Evolutionary conservation across 2,329 filamentous ascomycete genomes (phyloP).

Genomic region (Xylariaceae sp.): DNA sequence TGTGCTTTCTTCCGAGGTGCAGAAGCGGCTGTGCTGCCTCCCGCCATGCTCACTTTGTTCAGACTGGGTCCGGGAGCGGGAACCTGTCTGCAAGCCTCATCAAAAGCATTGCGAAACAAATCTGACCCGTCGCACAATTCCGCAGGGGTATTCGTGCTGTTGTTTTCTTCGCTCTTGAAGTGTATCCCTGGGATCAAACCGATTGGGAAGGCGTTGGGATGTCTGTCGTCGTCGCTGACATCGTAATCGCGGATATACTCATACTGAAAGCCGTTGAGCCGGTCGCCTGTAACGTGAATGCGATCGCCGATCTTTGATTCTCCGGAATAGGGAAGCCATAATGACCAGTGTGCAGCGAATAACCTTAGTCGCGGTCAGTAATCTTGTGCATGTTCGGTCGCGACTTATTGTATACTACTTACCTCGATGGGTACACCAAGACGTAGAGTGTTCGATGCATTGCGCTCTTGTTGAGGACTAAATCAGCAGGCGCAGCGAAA

Average conservation of each 20-base stretch:
- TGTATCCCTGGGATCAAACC: slow-evolving; percentile 8
- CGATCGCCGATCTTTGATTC: slow-evolving; percentile 13
- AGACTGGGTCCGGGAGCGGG: slow-evolving; percentile 20
- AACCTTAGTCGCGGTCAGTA: neutral
- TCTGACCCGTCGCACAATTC: neutral
- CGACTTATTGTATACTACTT: too few species aligned
- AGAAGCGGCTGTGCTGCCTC: neutral
- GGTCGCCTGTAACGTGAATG: slow-evolving; percentile 21
- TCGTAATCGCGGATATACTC: slow-evolving; percentile 19
- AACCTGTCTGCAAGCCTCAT: slow-evolving; percentile 17
- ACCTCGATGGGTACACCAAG: slow-evolving; percentile 20
- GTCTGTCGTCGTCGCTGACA: slow-evolving; percentile 17
- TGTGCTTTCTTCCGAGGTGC: slow-evolving; percentile 8
- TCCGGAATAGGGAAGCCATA: slow-evolving; percentile 15
- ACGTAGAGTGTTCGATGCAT: slow-evolving; percentile 19
- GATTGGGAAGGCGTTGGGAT: slow-evolving; percentile 16
- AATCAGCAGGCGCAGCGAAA: too few species aligned
- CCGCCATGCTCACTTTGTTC: slow-evolving; percentile 12
- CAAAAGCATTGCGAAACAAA: slow-evolving; percentile 11
- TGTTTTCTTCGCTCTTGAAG: slow-evolving; percentile 2
- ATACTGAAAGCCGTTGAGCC: slow-evolving; percentile 19
- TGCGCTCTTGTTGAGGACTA: neutral
- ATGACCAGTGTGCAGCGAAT: slow-evolving; percentile 23
- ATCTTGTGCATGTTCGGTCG: too few species aligned
- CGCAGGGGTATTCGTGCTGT: neutral